Evolutionary conservation across 352 stramenopile genomes (phyloP).

Genomic region (Phytopythium kandeliae): DNA sequence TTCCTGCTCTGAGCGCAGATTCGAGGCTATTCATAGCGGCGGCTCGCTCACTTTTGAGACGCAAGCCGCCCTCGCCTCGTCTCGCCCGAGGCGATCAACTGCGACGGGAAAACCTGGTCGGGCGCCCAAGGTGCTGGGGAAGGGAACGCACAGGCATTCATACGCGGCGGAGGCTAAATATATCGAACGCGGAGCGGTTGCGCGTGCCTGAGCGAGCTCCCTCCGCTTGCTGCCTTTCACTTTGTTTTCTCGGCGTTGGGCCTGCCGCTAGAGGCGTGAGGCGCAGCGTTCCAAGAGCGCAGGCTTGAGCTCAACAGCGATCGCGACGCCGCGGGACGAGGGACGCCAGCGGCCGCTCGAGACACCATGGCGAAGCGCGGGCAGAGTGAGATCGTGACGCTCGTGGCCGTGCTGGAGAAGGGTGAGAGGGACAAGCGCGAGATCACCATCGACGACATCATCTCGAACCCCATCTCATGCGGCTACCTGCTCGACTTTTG

Average conservation of each 20-base stretch:
- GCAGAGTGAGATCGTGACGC: slow-evolving; percentile 60
- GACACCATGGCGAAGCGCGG: slow-evolving; percentile 55
- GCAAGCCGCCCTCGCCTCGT: too few species aligned
- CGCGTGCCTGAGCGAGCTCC: neutral
- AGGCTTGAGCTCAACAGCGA: neutral
- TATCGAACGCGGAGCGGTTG: neutral
- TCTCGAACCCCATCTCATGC: slow-evolving; percentile 80
- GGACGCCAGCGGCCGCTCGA: too few species aligned
- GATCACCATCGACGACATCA: slow-evolving; percentile 82
- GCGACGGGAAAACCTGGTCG: too few species aligned
- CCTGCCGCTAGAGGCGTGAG: neutral
- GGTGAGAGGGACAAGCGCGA: slow-evolving; percentile 65
- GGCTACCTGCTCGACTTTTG: slow-evolving; percentile 85
- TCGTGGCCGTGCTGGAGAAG: slow-evolving; percentile 67
- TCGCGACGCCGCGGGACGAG: neutral
- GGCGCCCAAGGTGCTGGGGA: neutral
- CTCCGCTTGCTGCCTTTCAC: neutral
- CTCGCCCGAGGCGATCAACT: too few species aligned
- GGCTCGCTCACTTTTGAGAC: too few species aligned
- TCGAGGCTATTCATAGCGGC: too few species aligned
- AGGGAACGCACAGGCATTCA: neutral
- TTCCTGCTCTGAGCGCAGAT: too few species aligned
- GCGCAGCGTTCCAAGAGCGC: neutral
- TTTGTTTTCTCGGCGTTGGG: slow-evolving; percentile 7
- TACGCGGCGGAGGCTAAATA: neutral